Evolutionary conservation across 2,329 filamentous ascomycete species (phyloP).

Genomic region (Botryotinia globosa): DNA sequence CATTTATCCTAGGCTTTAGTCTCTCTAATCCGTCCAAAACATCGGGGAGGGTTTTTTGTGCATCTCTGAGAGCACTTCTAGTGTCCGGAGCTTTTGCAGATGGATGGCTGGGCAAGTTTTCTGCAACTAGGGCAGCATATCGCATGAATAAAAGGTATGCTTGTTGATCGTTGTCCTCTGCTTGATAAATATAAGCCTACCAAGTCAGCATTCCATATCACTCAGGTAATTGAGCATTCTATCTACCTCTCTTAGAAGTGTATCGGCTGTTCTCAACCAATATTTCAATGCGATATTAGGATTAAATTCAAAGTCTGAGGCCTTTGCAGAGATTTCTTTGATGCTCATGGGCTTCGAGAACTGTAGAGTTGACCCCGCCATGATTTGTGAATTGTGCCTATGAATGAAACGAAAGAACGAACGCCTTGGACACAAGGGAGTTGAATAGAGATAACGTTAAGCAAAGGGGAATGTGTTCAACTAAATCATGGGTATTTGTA

Average conservation of each 20-base stretch:
- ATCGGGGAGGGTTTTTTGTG: constrained; percentile 58
- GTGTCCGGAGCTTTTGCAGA: constrained; percentile 65
- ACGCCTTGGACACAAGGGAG: neutral
- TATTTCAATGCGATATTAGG: constrained; percentile 70
- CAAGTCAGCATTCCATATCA: constrained; percentile 19
- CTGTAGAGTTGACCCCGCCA: constrained; percentile 34
- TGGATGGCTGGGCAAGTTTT: constrained; percentile 72
- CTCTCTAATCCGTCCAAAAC: constrained; percentile 62
- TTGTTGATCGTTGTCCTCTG: constrained; percentile 81
- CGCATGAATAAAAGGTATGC: constrained; percentile 90
- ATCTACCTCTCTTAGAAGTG: constrained; percentile 74
- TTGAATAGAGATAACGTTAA: neutral
- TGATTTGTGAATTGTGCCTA: constrained; percentile 24
- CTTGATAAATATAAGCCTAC: constrained; percentile 79
- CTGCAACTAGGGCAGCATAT: constrained; percentile 79
- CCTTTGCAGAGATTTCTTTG: constrained; percentile 72
- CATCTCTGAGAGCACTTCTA: constrained; percentile 50
- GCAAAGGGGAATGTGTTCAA: neutral
- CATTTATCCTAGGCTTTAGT: constrained; percentile 75
- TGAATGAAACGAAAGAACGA: neutral
- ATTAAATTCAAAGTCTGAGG: constrained; percentile 79
- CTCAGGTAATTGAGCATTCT: neutral
- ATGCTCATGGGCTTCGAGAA: constrained; percentile 60
- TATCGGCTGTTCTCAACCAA: constrained; percentile 79
- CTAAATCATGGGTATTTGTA: neutral